These are phyloP conservation scores for Chamaenerion angustifolium DNA, from an alignment of 345 rosid species.

Conservation along the genomic window DNA sequence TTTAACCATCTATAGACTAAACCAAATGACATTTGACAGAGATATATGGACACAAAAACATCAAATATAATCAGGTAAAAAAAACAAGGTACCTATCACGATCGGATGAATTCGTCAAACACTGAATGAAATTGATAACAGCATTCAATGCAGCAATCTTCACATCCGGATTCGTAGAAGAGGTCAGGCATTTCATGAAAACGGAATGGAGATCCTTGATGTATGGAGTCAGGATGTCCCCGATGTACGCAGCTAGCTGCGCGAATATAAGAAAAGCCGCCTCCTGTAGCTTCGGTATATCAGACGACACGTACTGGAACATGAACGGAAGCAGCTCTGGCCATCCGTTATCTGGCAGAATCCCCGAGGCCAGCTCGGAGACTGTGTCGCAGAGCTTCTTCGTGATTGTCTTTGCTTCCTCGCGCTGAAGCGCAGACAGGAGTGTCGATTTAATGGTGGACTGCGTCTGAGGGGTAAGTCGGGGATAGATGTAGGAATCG, in stretches of 20 bases:
- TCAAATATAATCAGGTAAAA: background rate
- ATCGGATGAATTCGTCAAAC: slow-evolving; percentile 50
- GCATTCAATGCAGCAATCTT: slow-evolving; percentile 93
- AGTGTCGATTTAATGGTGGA: slow-evolving; percentile 70
- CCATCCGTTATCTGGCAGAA: slow-evolving; percentile 80
- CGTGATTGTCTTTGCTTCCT: slow-evolving; percentile 53
- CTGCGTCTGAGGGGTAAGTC: slow-evolving; percentile 56
- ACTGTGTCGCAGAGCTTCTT: slow-evolving; percentile 92
- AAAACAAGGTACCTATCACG: slow-evolving; percentile 42
- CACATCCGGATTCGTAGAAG: slow-evolving; percentile 53
- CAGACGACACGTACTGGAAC: slow-evolving; percentile 83
- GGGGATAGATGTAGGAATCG: slow-evolving; percentile 82
- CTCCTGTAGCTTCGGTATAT: slow-evolving; percentile 71
- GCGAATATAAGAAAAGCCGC: slow-evolving; percentile 84
- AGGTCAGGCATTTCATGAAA: slow-evolving; percentile 58
- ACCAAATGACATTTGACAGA: too few species aligned
- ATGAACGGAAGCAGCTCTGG: slow-evolving; percentile 92
- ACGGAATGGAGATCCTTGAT: slow-evolving; percentile 77
- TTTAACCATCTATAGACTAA: too few species aligned
- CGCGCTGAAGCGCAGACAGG: slow-evolving; percentile 59
- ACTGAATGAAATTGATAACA: slow-evolving; percentile 87
- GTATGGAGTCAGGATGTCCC: slow-evolving; percentile 63
- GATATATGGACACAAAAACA: background rate
- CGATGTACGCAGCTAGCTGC: slow-evolving; percentile 80
- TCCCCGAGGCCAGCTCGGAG: slow-evolving; percentile 85